A percentile compares a stretch with the other conserved stretches of the same genome.
phyloP scores from a whole-genome alignment of 352 stramenopile species.

The Globisporangium abappressorium region DNA sequence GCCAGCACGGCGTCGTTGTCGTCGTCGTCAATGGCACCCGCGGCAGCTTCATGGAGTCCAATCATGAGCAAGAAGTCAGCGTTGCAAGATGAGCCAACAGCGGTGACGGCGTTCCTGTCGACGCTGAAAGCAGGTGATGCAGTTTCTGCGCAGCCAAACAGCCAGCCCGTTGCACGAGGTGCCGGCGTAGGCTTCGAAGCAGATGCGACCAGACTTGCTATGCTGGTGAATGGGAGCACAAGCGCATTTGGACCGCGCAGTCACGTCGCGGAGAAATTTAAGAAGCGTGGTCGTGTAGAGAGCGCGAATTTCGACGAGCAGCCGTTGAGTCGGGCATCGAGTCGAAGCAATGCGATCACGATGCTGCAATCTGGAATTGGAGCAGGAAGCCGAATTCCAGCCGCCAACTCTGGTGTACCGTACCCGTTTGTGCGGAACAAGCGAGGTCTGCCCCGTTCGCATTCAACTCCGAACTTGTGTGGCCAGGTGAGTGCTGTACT shows the following conservation, averaged over 20 bases:
- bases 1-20: not conserved
- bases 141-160: not conserved
- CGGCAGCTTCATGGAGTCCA: slow-evolving; percentile 3
- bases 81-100: not conserved
- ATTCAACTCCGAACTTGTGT: slow-evolving; percentile 27
- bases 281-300: slow-evolving; percentile 67
- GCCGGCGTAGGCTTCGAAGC: not conserved
- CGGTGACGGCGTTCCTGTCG: slow-evolving; percentile 7
- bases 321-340: slow-evolving; percentile 16
- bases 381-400: slow-evolving; percentile 3
- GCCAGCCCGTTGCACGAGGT: not conserved
- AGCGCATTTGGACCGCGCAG: not conserved
- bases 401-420: not conserved
- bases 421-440: not conserved
- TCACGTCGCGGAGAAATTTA: slow-evolving; percentile 32
- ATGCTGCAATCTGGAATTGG: slow-evolving; percentile 12
- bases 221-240: not conserved
- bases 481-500: slow-evolving; percentile 13
- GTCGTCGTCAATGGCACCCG: not conserved
- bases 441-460: slow-evolving; percentile 18
- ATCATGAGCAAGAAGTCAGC: not conserved
- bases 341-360: slow-evolving; percentile 13
- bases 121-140: not conserved
- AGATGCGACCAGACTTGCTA: not conserved
- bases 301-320: slow-evolving; percentile 46